Conservation (phyloP, 768 basidiomycete genomes). For the Collybiopsis luxurians region DNA sequence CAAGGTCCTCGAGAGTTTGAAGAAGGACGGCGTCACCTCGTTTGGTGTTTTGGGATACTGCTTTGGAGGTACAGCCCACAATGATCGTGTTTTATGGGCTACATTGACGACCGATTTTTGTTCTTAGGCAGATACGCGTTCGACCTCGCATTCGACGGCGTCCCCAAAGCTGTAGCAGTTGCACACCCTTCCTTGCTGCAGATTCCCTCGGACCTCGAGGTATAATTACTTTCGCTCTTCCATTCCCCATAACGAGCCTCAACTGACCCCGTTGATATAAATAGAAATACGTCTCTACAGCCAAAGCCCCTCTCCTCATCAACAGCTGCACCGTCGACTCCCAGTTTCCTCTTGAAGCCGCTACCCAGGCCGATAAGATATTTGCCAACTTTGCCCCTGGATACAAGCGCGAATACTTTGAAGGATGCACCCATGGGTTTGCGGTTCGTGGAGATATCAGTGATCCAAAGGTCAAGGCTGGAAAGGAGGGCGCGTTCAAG, state of each 20-base stretch:
- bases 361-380: constrained; percentile 45
- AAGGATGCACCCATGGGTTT: constrained; percentile 53
- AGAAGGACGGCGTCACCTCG: constrained; percentile 52
- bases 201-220: constrained; percentile 61
- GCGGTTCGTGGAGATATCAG: constrained; percentile 48
- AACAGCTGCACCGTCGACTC: constrained; percentile 58
- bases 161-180: constrained; percentile 45
- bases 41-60: constrained; percentile 71
- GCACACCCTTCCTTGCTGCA: constrained; percentile 65
- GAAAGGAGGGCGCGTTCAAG: constrained; percentile 64
- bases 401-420: constrained; percentile 47
- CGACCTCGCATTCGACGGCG: constrained; percentile 57
- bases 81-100: background rate
- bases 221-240: constrained; percentile 16
- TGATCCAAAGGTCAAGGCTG: constrained; percentile 52
- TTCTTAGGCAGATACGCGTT: constrained; percentile 51
- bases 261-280: background rate
- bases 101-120: too few relatives aligned
- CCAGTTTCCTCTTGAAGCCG: constrained; percentile 46
- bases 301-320: constrained; percentile 61
- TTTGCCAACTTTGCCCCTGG: constrained; percentile 44
- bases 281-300: constrained; percentile 43
- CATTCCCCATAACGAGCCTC: background rate
- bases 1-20: constrained; percentile 55
- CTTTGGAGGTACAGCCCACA: constrained; percentile 46